Conservation (phyloP, 441 rosid species). For the Pelargonium citronellum region DNA sequence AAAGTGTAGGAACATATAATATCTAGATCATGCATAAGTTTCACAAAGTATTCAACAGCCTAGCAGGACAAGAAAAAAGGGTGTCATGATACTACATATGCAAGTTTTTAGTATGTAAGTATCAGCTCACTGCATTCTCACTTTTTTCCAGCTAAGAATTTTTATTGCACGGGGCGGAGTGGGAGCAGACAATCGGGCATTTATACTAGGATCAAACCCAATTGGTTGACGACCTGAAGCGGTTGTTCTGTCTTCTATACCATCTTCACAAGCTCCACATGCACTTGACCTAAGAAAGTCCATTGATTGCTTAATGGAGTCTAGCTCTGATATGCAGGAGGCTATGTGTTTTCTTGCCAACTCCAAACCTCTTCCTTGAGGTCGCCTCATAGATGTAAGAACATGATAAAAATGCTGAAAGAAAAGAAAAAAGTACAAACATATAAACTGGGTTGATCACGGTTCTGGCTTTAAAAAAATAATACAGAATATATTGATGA, state of each 20-base stretch:
- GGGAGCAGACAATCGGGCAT: slow-evolving; percentile 83
- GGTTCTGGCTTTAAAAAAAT: not conserved
- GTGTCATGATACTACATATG: slow-evolving; percentile 20
- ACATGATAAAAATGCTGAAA: slow-evolving; percentile 90
- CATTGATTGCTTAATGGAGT: slow-evolving; percentile 45
- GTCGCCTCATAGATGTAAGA: slow-evolving; percentile 72
- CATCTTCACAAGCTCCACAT: slow-evolving; percentile 34
- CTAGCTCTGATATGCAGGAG: slow-evolving; percentile 70
- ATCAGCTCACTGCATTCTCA: slow-evolving; percentile 27
- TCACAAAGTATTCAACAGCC: slow-evolving; percentile 79
- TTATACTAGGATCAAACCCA: slow-evolving; percentile 88
- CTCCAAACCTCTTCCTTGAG: slow-evolving; percentile 94
- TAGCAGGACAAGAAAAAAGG: slow-evolving; percentile 32
- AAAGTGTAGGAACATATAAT: slow-evolving; percentile 57
- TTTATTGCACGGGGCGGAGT: slow-evolving; percentile 93
- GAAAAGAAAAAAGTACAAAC: slow-evolving; percentile 22
- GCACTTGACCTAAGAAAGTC: slow-evolving; percentile 41
- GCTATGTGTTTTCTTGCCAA: slow-evolving; percentile 86
- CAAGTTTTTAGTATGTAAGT: not conserved
- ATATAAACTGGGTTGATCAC: slow-evolving; percentile 4
- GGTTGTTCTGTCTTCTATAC: slow-evolving; percentile 63
- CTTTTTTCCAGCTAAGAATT: slow-evolving; percentile 80
- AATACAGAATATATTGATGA: not conserved
- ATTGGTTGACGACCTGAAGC: slow-evolving; percentile 72
- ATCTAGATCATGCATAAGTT: slow-evolving; percentile 88